phyloP scores from a whole-genome alignment of 1,139 yeast species.

The Suzukiozyma palmioleophila region DNA sequence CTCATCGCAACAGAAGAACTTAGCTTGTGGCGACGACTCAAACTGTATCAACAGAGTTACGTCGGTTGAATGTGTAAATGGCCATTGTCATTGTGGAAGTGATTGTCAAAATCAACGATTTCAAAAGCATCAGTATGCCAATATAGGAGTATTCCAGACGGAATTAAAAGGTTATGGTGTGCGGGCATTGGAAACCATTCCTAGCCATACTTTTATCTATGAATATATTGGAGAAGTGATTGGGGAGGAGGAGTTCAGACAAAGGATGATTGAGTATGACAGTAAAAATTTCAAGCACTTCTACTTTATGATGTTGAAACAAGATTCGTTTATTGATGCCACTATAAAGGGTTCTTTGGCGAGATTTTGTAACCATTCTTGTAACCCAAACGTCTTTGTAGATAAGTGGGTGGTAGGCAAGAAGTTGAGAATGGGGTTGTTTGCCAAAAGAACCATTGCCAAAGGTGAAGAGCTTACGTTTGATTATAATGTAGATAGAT shows the following conservation, averaged over 20 bases:
- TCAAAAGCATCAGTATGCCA: constrained; percentile 68
- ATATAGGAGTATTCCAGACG: constrained; percentile 73
- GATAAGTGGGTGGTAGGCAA: constrained; percentile 97
- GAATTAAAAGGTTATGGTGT: constrained; percentile 88
- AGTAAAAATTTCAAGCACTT: constrained; percentile 73
- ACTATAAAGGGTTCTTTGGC: constrained; percentile 84
- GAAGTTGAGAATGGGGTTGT: constrained; percentile 89
- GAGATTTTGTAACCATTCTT: constrained; percentile 90
- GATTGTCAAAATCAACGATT: constrained; percentile 85
- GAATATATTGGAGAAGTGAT: constrained; percentile 95
- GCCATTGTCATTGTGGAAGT: constrained; percentile 68
- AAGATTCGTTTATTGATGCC: constrained; percentile 92
- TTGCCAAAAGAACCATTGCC: constrained; percentile 70
- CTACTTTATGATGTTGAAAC: constrained; percentile 95
- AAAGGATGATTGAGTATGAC: constrained; percentile 73
- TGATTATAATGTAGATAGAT: constrained; percentile 93
- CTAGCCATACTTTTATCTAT: constrained; percentile 66
- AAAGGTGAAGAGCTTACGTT: constrained; percentile 90
- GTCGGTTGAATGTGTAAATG: constrained; percentile 84
- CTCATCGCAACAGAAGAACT: constrained; percentile 32
- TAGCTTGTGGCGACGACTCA: constrained; percentile 81
- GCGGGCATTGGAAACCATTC: constrained; percentile 59
- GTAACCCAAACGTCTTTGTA: constrained; percentile 89
- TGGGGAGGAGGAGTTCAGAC: constrained; percentile 66
- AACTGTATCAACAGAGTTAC: constrained; percentile 91